A percentile compares a stretch with the other conserved stretches of the same genome.
Conservation (phyloP, 352 stramenopile species). For the Pythium graminicola region DNA sequence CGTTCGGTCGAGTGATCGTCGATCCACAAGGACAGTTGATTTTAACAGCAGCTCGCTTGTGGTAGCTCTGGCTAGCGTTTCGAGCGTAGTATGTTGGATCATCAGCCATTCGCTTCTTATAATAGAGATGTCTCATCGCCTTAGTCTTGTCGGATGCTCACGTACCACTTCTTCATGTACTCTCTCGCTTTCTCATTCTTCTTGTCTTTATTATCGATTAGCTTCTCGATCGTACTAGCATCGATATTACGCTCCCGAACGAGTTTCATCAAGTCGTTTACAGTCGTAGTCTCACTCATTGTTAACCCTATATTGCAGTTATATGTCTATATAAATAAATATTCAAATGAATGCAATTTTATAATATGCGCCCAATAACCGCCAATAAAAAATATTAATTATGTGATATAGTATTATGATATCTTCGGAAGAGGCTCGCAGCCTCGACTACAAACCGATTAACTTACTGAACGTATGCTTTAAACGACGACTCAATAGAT, state of each 20-base stretch:
- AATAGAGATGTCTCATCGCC: background rate
- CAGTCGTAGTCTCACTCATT: background rate
- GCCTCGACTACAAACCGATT: background rate
- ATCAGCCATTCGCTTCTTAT: background rate
- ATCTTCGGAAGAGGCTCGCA: background rate
- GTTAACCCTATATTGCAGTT: background rate
- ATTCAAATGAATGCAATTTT: background rate
- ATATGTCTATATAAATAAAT: background rate
- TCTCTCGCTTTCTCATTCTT: too few species aligned
- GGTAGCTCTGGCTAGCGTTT: background rate
- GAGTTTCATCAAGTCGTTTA: background rate
- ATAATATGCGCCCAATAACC: too few species aligned
- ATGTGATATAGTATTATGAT: conserved; percentile 2
- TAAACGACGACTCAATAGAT: background rate
- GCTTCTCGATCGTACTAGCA: background rate
- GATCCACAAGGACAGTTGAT: background rate
- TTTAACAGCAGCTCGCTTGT: background rate
- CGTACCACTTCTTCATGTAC: background rate
- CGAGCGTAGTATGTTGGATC: background rate
- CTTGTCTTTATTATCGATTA: background rate
- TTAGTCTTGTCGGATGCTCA: background rate
- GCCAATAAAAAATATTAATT: background rate
- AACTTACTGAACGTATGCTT: background rate
- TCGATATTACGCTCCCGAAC: background rate
- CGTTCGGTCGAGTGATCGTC: background rate